Base-by-base conservation (phyloP, 2,329 filamentous ascomycete species). In the Penicillium psychrosexuale region DNA sequence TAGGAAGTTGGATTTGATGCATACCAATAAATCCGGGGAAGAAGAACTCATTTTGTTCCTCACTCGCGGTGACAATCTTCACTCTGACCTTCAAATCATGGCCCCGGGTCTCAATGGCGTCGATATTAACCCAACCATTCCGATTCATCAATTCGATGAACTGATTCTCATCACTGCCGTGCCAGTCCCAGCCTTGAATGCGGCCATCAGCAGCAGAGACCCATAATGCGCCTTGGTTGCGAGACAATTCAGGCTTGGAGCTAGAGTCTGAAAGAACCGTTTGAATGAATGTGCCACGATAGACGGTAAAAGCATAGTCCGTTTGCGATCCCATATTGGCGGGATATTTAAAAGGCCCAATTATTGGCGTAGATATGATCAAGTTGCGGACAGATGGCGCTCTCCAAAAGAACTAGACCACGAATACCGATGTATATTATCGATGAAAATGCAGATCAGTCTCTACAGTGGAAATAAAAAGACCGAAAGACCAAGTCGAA, bases 251-350 rank as follows among this genome's bases (percentile, higher is more conserved):
- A 82, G 84, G 57, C 72, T 81, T 63, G 77, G 70, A 45, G 2
- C 24, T 31, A 0, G 45, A 13, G 5, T 58, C 52, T 2, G 49
- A 28, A 3, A 59, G 12, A 68, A 76, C 66, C 69, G 82, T 66
- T 36, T 88, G 82, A 12, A 87, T 80, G 64, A 88, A 88, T 0
- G 82, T 79, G 12, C 86, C 86, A 19, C 79, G 59, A 64, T 84
- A 89, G 43, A 88, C 66, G 0, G 74, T 75, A n/a, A 57, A 59
- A 4, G 44, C 44, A 43, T 68, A 62, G 11, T 49, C 34, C 19
- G 53, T 36, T 49, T 38, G 59, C 56, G 51, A 46, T n/a, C 55
- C 45, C 59, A 60, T 39, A 47, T 55, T 24, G 8, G 12, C 30
- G 5, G 8, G 0, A 43, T n/a, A 22, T 33, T 15, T 15, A 22